Evolutionary conservation across 495 filamentous ascomycete genomes (phyloP), one percentile per base, ranked within the genome.

Genomic region (Xylaria flabelliformis): DNA sequence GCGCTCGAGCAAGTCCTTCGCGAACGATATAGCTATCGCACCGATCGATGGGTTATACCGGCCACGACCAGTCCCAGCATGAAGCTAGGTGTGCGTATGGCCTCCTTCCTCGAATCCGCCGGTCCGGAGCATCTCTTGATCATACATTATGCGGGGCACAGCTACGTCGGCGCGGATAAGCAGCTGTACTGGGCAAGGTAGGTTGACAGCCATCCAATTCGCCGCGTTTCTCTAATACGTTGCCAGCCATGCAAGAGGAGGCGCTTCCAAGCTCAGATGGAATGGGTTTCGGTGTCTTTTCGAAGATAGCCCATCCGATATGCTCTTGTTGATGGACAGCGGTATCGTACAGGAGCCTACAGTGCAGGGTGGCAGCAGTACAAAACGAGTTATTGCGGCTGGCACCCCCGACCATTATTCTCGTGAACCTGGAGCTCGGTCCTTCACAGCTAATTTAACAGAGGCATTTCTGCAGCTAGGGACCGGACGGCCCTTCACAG

Each of bases 141-240:
- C 69, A 83, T 89, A 71, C 87, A 88, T 74, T 89, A 89, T 74
- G 86, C 85, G 44, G 87, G 87, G 15, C 80, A 87, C 73, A 84
- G 86, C 21, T 85, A 80, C 71, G 78, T 86, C 64, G 84, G 85
- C 3, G 69, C 80, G 7, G 85, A 89, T 72, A 82, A 84, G 72
- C 85, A 87, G 72, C 79, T 88, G 4, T 88, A 85, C 71, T 88
- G 86, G 87, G 84, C 86, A 29, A 84, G 84, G 87, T 89, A 81
- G 74, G 87, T 82, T 42, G 63, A 66, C 51, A n/a, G 61, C 34
- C 34, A n/a, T 69, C 67, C 13, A 59, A 55, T 66, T 29, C 67
- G 55, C 48, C 59, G 53, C 41, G 58, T 53, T 59, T 46, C 62
- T 76, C 76, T 79, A 69, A 79, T 72, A 70, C 6, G 5, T 69